Conservation (phyloP, 495 filamentous ascomycete genomes). For the Beverwykella pulmonaria region DNA sequence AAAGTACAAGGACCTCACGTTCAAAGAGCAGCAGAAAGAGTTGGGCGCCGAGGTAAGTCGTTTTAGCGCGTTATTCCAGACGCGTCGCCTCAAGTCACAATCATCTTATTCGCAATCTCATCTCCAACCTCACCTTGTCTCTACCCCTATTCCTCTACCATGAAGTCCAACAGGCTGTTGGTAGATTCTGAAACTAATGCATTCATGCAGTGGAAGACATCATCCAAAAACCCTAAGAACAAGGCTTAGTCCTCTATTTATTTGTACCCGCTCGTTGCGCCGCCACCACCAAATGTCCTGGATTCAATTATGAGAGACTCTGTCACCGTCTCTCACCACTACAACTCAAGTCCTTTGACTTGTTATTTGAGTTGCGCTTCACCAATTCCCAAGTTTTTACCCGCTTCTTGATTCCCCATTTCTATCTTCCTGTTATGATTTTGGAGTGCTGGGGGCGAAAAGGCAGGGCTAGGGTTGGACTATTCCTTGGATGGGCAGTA, state of each 20-base stretch:
- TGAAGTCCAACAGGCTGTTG: no score
- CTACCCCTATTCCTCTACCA: no score
- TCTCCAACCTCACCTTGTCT: not conserved
- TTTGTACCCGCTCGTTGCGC: not conserved
- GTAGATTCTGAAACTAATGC: constrained; percentile 14
- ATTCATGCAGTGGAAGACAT: constrained; percentile 29
- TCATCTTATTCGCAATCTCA: not conserved
- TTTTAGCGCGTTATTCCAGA: not conserved
- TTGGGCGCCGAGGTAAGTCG: constrained; percentile 28
- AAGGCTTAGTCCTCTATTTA: not conserved
- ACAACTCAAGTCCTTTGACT: not conserved
- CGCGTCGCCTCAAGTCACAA: not conserved
- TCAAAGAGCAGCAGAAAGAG: constrained; percentile 37
- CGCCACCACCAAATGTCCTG: not conserved
- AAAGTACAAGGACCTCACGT: constrained; percentile 26
- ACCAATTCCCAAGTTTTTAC: not conserved
- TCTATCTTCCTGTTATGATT: not conserved
- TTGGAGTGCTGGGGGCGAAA: not conserved
- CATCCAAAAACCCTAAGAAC: constrained; percentile 31
- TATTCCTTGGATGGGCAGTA: not conserved
- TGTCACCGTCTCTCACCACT: not conserved
- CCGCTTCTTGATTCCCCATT: not conserved
- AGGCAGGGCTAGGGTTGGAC: not conserved
- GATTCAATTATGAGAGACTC: not conserved
- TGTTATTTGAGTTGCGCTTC: not conserved